Evolutionary conservation across 2,329 filamentous ascomycete genomes (phyloP).

Genomic region (Aspergillus sp.): DNA sequence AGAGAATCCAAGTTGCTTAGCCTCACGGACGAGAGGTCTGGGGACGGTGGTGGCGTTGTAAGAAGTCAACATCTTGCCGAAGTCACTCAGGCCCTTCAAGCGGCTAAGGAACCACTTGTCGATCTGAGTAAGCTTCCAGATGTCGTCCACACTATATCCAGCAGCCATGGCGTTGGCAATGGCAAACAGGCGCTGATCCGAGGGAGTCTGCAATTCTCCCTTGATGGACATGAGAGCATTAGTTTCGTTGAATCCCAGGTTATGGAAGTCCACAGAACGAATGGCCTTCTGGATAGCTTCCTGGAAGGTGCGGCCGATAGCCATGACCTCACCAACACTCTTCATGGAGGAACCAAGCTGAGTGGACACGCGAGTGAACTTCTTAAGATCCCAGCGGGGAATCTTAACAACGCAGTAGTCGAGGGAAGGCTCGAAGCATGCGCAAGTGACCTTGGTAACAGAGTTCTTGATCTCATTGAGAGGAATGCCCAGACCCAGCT

Average conservation of each 20-base stretch:
- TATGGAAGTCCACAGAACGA: conserved; percentile 89
- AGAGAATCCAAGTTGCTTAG: conserved; percentile 91
- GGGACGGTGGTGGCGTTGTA: conserved; percentile 67
- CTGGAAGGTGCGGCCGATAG: conserved; percentile 92
- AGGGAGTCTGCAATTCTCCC: conserved; percentile 92
- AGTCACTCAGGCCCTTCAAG: conserved; percentile 87
- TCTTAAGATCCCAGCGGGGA: conserved; percentile 97
- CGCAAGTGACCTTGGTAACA: conserved; percentile 91
- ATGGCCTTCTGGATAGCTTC: conserved; percentile 99
- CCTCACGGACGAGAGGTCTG: conserved; percentile 68
- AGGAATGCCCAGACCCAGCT: conserved; percentile 90
- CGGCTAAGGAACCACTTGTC: conserved; percentile 97
- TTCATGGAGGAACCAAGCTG: conserved; percentile 98
- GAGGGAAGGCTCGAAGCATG: conserved; percentile 96
- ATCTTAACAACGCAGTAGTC: conserved; percentile 99
- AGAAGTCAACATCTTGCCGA: conserved; percentile 73
- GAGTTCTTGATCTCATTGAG: conserved; percentile 96
- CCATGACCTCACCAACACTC: conserved; percentile 99
- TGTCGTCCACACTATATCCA: conserved; percentile 92
- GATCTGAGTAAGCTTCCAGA: conserved; percentile 97
- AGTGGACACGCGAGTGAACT: conserved; percentile 95
- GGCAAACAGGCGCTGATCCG: conserved; percentile 94
- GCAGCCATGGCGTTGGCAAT: conserved; percentile 97
- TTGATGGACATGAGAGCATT: conserved; percentile 93
- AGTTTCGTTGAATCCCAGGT: conserved; percentile 91